Evolutionary conservation across 176 grass and related monocot genomes (phyloP), one percentile per base, ranked within the genome.

Genomic region (Poa annua): DNA sequence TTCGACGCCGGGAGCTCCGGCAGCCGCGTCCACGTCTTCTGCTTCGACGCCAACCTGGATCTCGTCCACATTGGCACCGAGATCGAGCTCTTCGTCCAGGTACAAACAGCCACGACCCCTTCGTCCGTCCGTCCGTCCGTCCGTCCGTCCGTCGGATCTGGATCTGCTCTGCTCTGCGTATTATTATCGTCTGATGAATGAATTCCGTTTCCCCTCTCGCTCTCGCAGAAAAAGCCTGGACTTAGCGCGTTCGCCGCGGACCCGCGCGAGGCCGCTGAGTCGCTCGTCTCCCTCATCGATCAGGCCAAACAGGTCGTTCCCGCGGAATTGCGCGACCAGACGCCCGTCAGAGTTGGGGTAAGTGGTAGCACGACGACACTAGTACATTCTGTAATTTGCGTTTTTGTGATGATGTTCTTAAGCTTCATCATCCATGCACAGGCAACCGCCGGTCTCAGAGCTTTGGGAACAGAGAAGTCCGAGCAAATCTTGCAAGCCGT

Each of bases 1-100:
- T 98, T 98, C 64, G 96, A 98, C 21, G 96, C 91, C 1, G 96
- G 96, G 11, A 98, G 96, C 87, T 98, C 96, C 55, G 96, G 96
- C n/a, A 98, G 93, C 57, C 90, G 96, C 59, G 96, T 98, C 53
- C 96, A 98, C 76, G 93, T 98, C 48, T 98, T 88, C 86, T 83
- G 93, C 91, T 98, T 98, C 85, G 96, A 98, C 71, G 47, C 33
- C 74, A 95, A 93, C 55, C 76, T 98, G 68, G 89, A 95, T 87
- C 88, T 98, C 25, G 38, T 98, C 38, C 85, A 86, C 83, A 96
- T 98, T 87, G 93, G 91, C 22, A 78, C 6, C 78, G 80, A 98
- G 19, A 88, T 98, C 91, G 96, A 98, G 81, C 91, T 98, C 20
- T 98, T 98, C 85, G 85, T 88, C 21, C 93, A 98, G 91, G 96